phyloP scores from a whole-genome alignment of 2,329 filamentous ascomycete species.

The Beauveria bassiana region DNA sequence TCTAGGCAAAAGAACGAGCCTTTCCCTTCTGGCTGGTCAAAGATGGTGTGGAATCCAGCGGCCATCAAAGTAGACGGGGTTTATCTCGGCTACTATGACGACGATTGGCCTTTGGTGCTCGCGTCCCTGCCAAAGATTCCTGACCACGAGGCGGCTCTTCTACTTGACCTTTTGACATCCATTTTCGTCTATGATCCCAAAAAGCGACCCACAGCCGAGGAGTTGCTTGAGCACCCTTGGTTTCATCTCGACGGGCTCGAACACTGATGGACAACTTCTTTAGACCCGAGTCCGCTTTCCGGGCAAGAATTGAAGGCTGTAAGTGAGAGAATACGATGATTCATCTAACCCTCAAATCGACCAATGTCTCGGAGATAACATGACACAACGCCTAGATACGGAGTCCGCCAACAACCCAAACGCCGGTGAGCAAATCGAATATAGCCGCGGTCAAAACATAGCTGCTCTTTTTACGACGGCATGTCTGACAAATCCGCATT shows the following conservation, averaged over 20 bases:
- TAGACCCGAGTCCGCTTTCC: too few relatives aligned
- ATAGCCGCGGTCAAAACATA: too few relatives aligned
- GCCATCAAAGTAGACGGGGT: constrained; percentile 13
- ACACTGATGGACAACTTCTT: background rate
- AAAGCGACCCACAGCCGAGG: constrained; percentile 15
- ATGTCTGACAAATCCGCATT: too few relatives aligned
- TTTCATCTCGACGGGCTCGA: constrained; percentile 13
- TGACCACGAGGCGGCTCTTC: constrained; percentile 16
- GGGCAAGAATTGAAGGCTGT: too few relatives aligned
- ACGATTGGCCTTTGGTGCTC: constrained; percentile 11
- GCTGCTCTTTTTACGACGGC: too few relatives aligned
- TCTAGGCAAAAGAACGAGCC: too few relatives aligned
- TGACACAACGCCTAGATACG: too few relatives aligned
- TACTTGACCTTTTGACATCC: constrained; percentile 18
- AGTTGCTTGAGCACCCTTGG: constrained; percentile 20
- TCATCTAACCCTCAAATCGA: too few relatives aligned
- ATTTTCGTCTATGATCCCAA: constrained; percentile 19
- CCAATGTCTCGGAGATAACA: too few relatives aligned
- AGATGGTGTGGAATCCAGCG: constrained; percentile 16
- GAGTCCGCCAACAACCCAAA: too few relatives aligned
- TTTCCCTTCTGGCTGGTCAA: constrained; percentile 2
- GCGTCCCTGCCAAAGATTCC: constrained; percentile 16
- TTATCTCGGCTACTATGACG: constrained; percentile 14
- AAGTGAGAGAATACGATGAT: too few relatives aligned
- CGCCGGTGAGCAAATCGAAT: too few relatives aligned